Base-by-base conservation (phyloP, 169 alveolate genomes). In the Blepharisma undulans region DNA sequence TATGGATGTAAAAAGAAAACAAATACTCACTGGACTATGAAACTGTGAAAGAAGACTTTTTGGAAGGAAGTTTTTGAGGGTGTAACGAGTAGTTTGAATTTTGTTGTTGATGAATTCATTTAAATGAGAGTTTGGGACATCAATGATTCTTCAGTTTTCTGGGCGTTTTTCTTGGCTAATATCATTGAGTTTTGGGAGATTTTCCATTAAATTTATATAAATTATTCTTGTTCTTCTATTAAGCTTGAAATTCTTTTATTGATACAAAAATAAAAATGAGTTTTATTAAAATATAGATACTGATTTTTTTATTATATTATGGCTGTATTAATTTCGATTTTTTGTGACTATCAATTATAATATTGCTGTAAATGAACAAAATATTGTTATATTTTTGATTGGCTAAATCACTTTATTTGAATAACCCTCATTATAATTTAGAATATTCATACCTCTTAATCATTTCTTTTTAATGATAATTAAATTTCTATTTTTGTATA, bases 41-140 rank as follows among this genome's bases (percentile, higher is more conserved):
- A 95, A 93, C 90, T 93, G 96, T 77, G 93, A 95, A 77, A 93
- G 92, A 60, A 95, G 86, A 21, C 90, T 94, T 91, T 91, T 91
- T 30, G 97, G 97, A 18, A 92, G 72, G 66, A 92, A 92, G 90
- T 92, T 95, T 80, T 89, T 77, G 85, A 91, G 92, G 22, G 96
- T 92, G 61, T 95, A 95, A 88, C 93, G 92, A 18, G 97, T 93
- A 2, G 97, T 4, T 34, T 36, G 32, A 34, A 82, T 60, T 82
- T 32, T 36, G 76, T 82, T 82, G 34, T n/a, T 48, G 14, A 48
- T 48, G 66, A 48, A 48, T 48, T 18, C 66, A 5, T 18, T 48
- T 48, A 48, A 48, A 48, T 48, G 66, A 18, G 66, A 5, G 12
- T 18, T 48, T 5, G 66, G 66, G 12, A 48, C 12, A 48, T 48